These are phyloP conservation scores for Scutellospora calospora DNA, from an alignment of 371 early-diverging fungal species.

Conservation along the genomic window DNA sequence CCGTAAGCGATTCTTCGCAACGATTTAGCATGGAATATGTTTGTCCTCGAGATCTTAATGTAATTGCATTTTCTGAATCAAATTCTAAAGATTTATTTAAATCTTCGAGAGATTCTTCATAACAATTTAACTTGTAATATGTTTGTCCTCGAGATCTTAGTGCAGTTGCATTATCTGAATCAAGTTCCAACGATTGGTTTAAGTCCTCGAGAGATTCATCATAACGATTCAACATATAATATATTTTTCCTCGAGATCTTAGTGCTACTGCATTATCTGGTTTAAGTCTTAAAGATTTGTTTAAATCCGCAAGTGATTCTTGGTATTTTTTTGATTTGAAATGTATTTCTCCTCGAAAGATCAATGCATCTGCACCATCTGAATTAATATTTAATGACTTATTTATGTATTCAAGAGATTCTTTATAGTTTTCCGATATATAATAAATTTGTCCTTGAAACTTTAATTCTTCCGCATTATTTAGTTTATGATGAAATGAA, in stretches of 20 bases:
- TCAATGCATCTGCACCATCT: slow-evolving; percentile 11
- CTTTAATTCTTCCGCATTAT: too few relatives aligned
- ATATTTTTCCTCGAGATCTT: slow-evolving; percentile 5
- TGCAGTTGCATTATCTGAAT: not conserved
- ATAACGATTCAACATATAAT: not conserved
- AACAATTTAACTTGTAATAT: too few relatives aligned
- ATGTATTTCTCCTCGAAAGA: not conserved
- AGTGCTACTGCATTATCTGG: slow-evolving; percentile 5
- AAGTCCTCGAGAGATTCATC: slow-evolving; percentile 15
- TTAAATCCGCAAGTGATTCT: not conserved
- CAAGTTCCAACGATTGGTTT: not conserved
- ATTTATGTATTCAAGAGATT: slow-evolving; percentile 13
- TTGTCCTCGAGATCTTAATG: too few relatives aligned
- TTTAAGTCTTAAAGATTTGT: slow-evolving; percentile 3
- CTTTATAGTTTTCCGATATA: slow-evolving; percentile 7
- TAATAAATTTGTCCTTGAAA: slow-evolving; percentile 19
- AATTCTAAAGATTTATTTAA: too few relatives aligned
- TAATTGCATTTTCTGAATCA: too few relatives aligned
- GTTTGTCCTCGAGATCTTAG: not conserved
- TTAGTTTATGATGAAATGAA: too few relatives aligned
- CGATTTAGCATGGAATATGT: too few relatives aligned
- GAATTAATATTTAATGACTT: slow-evolving; percentile 10
- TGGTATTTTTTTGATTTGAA: not conserved
- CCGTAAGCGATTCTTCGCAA: too few relatives aligned
- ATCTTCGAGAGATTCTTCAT: too few relatives aligned